Evolutionary conservation across 2,329 filamentous ascomycete genomes (phyloP).

Genomic region (Curvularia eragrostidis): DNA sequence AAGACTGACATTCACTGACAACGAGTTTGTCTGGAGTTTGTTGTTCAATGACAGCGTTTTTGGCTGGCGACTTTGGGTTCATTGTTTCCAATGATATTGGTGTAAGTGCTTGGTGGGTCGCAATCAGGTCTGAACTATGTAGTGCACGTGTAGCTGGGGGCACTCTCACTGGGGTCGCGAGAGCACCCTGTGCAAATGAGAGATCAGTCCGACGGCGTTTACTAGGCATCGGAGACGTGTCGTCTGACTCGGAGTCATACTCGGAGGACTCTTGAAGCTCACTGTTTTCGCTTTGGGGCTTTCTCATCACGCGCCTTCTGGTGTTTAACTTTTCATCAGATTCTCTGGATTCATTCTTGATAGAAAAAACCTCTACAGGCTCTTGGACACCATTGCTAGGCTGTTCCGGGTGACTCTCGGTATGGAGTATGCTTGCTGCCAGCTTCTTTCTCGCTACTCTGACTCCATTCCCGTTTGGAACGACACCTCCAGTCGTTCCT

Average conservation of each 20-base stretch:
- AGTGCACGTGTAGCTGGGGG: conserved; percentile 9
- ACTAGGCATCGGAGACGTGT: conserved; percentile 14
- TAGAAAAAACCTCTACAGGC: not conserved
- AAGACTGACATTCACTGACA: no score
- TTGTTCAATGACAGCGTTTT: no score
- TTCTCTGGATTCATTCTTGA: not conserved
- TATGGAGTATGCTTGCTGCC: not conserved
- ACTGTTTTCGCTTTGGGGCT: conserved; percentile 4
- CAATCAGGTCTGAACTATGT: not conserved
- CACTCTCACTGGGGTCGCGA: conserved; percentile 6
- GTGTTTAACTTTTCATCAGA: not conserved
- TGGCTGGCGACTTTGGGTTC: not conserved
- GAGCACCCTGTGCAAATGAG: conserved; percentile 15
- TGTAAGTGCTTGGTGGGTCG: not conserved
- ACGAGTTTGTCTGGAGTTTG: not conserved
- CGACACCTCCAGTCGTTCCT: not conserved
- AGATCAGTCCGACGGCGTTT: conserved; percentile 20
- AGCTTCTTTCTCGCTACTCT: conserved; percentile 13
- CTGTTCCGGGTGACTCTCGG: not conserved
- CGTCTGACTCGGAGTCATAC: conserved; percentile 17
- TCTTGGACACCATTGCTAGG: not conserved
- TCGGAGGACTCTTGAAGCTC: conserved; percentile 12
- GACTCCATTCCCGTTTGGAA: not conserved
- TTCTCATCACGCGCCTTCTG: conserved; percentile 16
- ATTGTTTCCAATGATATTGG: not conserved